Conservation (phyloP, 176 grass and related monocot genomes). For the Cocos nucifera region DNA sequence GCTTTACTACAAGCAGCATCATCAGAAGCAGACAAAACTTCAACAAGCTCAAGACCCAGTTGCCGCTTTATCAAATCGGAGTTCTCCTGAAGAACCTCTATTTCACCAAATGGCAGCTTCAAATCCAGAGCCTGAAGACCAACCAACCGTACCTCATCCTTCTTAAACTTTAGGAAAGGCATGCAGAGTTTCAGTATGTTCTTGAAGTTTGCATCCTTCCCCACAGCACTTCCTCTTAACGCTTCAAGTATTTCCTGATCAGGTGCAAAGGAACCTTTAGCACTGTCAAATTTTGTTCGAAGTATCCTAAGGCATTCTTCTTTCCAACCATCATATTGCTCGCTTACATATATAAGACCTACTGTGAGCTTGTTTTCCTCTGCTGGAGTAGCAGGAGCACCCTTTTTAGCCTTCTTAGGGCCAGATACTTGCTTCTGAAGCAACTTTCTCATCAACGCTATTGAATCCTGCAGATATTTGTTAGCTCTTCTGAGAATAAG, state of each 20-base stretch:
- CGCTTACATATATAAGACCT: slow-evolving; percentile 56
- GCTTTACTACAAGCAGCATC: slow-evolving; percentile 31
- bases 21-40: slow-evolving; percentile 33
- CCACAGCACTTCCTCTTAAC: slow-evolving; percentile 34
- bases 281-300: slow-evolving; percentile 36
- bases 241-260: slow-evolving; percentile 54
- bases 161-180: slow-evolving; percentile 71
- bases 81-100: slow-evolving; percentile 50
- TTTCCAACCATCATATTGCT: slow-evolving; percentile 77
- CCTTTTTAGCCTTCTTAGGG: slow-evolving; percentile 72
- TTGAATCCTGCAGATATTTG: slow-evolving; percentile 70
- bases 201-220: slow-evolving; percentile 45
- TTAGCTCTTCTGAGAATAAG: slow-evolving; percentile 50
- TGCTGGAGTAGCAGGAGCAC: slow-evolving; percentile 26
- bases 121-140: slow-evolving; percentile 47
- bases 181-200: slow-evolving; percentile 71
- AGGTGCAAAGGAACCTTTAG: slow-evolving; percentile 36
- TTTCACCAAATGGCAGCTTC: slow-evolving; percentile 64
- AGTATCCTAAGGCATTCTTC: slow-evolving; percentile 63
- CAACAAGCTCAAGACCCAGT: slow-evolving; percentile 42
- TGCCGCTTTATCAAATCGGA: slow-evolving; percentile 59
- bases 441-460: slow-evolving; percentile 56
- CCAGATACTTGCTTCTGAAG: slow-evolving; percentile 65
- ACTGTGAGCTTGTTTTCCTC: slow-evolving; percentile 40
- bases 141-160: slow-evolving; percentile 43